phyloP scores from a whole-genome alignment of 352 stramenopile species.

The Pythium sp. region DNA sequence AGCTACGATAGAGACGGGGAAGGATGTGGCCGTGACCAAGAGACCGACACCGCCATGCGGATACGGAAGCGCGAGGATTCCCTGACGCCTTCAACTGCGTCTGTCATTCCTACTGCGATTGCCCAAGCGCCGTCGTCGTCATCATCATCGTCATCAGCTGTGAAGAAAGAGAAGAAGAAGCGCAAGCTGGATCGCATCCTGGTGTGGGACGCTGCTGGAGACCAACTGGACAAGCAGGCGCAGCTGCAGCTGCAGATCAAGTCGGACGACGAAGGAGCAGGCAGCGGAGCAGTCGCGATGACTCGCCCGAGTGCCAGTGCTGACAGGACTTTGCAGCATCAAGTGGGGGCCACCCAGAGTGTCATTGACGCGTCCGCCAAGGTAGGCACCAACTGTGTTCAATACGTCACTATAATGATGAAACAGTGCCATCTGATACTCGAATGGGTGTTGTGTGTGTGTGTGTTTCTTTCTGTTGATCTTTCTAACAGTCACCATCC shows the following conservation, averaged over 20 bases:
- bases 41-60: constrained; percentile 1
- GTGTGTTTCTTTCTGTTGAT: not conserved
- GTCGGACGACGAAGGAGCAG: constrained; percentile 14
- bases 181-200: constrained; percentile 45
- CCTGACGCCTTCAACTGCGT: not conserved
- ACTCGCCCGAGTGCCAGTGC: not conserved
- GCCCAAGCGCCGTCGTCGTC: not conserved
- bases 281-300: not conserved
- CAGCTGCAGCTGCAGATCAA: constrained; percentile 25
- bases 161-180: constrained; percentile 35
- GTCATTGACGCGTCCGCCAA: not conserved
- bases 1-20: not conserved
- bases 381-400: not conserved
- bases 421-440: not conserved
- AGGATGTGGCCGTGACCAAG: not conserved
- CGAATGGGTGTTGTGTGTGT: no score
- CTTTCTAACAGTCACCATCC: not conserved
- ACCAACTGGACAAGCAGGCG: constrained; percentile 26
- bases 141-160: not conserved
- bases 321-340: not conserved
- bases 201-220: constrained; percentile 16
- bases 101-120: not conserved
- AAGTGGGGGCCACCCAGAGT: not conserved
- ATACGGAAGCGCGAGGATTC: constrained; percentile 12
- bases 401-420: not conserved